A percentile compares a stretch with the other conserved stretches of the same genome.
These are phyloP conservation scores for Rhododendron kiyosumense DNA, from an alignment of 148 eudicot genomes.

Conservation along the genomic window DNA sequence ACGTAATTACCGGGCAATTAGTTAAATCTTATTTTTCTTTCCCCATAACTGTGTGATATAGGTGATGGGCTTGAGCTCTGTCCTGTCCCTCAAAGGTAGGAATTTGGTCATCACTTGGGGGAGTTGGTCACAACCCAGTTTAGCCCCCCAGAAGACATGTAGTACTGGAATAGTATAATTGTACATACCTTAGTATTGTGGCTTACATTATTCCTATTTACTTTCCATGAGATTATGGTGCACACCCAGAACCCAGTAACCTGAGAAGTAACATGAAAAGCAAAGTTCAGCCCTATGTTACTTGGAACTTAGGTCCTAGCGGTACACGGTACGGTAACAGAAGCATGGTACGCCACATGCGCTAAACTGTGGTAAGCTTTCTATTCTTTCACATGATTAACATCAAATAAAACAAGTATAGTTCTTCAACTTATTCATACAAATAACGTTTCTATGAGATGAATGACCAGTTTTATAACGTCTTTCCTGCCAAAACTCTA, in stretches of 20 bases:
- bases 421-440: neutral
- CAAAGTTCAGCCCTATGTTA: neutral
- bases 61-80: constrained; percentile 7
- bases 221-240: neutral
- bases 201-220: neutral
- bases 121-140: neutral
- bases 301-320: neutral
- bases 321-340: neutral
- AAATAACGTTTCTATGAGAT: neutral
- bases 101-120: neutral
- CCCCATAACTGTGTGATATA: neutral
- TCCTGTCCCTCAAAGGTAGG: constrained; percentile 2
- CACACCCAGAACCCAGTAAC: neutral
- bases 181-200: neutral
- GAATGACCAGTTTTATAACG: neutral
- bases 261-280: neutral
- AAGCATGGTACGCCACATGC: neutral
- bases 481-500: neutral
- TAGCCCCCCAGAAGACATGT: neutral
- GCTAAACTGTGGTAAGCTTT: neutral
- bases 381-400: neutral
- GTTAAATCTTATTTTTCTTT: neutral
- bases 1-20: constrained; percentile 27
- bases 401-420: neutral
- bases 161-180: neutral